Base-by-base conservation (phyloP, 2,329 filamentous ascomycete species). In the Fusarium oligoseptatum region DNA sequence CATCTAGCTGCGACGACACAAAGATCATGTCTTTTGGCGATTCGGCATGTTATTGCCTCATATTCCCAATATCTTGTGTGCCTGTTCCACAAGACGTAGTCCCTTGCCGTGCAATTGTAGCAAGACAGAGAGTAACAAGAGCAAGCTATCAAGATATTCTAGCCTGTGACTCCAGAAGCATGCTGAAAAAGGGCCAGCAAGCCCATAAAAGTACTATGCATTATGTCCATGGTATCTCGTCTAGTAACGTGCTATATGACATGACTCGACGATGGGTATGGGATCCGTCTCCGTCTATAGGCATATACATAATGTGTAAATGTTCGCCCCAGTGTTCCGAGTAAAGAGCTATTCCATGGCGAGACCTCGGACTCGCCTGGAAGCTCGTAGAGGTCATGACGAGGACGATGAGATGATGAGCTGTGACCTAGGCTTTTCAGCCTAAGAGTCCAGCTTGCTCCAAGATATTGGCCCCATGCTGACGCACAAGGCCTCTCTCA, bases 111-210 rank as follows among this genome's bases (percentile, higher is more conserved):
- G 7, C 17, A n/a, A 34, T 32, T 55, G 17, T 15, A 32, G 17
- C 8, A 55, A 12, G 6, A 4, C 4, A 32, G 17, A 15, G 22
- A 20, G 17, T 8, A 52, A 8, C 27, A 32, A 32, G 17, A 52
- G 17, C 7, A 52, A 50, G 10, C 15, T 12, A 12, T 29, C 17
- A n/a, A 52, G 48, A 32, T 6, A 32, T 11, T 52, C 20, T 27
- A 52, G n/a, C 17, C 20, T 32, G 27, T 14, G 50, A 20, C 11
- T 29, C 50, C 6, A 55, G 12, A 12, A 14, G 11, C 17, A n/a
- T 34, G 50, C 50, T 55, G 50, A 55, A 55, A 48, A 52, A 32
- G 50, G 50, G 50, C 50, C 50, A 55, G 50, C 50, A 55, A 55
- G 17, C 50, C 50, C 50, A 52, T 52, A 55, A 55, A 55, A 55